Evolutionary conservation across 1,284 basidiomycete genomes (phyloP), one percentile per base, ranked within the genome.

Genomic region (Rhodotorula sp.): DNA sequence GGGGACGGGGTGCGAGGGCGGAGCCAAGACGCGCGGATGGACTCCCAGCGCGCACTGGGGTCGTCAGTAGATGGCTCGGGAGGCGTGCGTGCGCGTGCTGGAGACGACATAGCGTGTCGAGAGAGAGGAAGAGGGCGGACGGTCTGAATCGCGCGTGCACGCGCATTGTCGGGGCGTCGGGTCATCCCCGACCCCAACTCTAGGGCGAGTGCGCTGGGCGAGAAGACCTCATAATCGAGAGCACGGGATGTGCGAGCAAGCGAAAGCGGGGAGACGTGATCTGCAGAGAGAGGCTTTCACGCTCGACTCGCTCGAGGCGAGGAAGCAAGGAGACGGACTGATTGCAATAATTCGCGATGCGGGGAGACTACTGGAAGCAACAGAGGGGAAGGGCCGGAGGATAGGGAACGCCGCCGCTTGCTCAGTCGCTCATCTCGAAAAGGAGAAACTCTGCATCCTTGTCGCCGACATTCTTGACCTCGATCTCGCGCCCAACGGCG

Each of bases 401-500:
- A 37, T 6, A 51, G 56, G 51, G 15, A 22, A 34, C 29, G 6
- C 8, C n/a, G 29, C 32, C 25, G 27, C 37, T 27, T 15, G 27
- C 37, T 27, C 46, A 73, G 32, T 74, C 73, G 46, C 41, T 22
- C 71, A 79, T 76, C 72, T 92, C 90, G 77, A 92, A 92, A 25
- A 92, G 80, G 61, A 92, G 79, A 37, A 91, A 83, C 81, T 92
- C 91, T 1, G 86, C 89, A 44, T 84, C 81, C 39, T 80, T 81
- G 67, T 87, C 85, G 0, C 89, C 88, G 4, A 84, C 81, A 76
- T 90, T 92, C 80, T 87, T 85, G 39, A 84, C 66, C 56, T 58
- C 69, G 32, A 84, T 22, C 32, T 82, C 46, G 12, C 61, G 46
- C 6, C 46, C 59, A 0, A 57, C 72, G 82, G 82, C 0, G 84